Evolutionary conservation across 2,329 filamentous ascomycete species (phyloP), one percentile per base, ranked within the genome.

Genomic region (Monilinia polystroma): DNA sequence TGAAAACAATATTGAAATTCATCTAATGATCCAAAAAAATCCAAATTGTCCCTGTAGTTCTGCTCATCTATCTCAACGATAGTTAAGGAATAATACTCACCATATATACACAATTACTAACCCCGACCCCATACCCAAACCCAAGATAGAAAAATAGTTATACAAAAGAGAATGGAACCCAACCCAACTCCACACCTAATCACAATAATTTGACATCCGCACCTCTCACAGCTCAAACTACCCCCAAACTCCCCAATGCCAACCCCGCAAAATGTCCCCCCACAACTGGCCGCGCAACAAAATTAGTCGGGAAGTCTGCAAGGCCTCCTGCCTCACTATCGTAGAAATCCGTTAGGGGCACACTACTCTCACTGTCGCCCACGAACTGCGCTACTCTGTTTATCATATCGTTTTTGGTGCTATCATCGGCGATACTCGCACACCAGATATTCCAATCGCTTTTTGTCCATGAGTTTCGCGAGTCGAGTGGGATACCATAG

Each of bases 401-500:
- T 12, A 53, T 41, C 59, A 63, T 38, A 14, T 41, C 12, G 2
- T 20, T 41, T 8, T 41, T 53, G 20, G 59, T 53, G 2, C 29
- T 20, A 12, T 53, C 20, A 3, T 26, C 29, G 5, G 59, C 32
- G 7, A 49, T 49, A 8, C 16, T 29, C 11, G 59, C 59, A 8
- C 47, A 41, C 47, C 47, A 63, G 4, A 80, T 78, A 64, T 79
- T 79, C 80, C 78, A 80, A 68, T 81, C 79, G 4, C 87, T 87
- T 80, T 96, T 96, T 68, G 91, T 90, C 79, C 91, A 93, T 1
- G 88, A 80, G 78, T 94, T 90, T 49, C 92, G 87, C 53, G 86
- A 89, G 80, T 97, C 92, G 16, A 96, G 87, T 0, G 92, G 89
- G 0, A 96, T 83, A n/a, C 91, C 92, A 77, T 91, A 95, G 73